Evolutionary conservation across 1,284 basidiomycete genomes (phyloP).

Genomic region (Dichomitus squalens): DNA sequence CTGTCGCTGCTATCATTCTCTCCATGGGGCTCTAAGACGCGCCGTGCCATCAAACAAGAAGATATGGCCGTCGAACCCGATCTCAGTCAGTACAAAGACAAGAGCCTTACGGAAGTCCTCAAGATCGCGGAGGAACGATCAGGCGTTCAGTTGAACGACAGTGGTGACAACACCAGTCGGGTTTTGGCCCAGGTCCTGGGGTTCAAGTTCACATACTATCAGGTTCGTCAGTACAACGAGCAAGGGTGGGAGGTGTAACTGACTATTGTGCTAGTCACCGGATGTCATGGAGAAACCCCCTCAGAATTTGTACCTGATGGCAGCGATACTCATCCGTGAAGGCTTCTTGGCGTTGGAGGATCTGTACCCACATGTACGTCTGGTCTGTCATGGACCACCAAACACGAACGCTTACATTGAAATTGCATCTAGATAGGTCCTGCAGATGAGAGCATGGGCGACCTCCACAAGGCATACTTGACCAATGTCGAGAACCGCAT

Average conservation of each 20-base stretch:
- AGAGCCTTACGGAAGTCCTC: slow-evolving; percentile 68
- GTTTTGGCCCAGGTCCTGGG: slow-evolving; percentile 92
- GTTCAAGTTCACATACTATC: slow-evolving; percentile 93
- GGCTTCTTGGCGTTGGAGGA: slow-evolving; percentile 86
- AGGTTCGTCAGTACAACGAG: slow-evolving; percentile 51
- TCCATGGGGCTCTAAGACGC: slow-evolving; percentile 60
- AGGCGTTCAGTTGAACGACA: slow-evolving; percentile 14
- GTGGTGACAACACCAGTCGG: slow-evolving; percentile 45
- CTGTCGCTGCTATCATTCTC: slow-evolving; percentile 83
- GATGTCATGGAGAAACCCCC: slow-evolving; percentile 66
- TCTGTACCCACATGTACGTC: slow-evolving; percentile 79
- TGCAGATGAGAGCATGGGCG: slow-evolving; percentile 73
- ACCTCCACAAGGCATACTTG: slow-evolving; percentile 68
- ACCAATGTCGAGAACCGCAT: slow-evolving; percentile 67
- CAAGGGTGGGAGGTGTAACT: slow-evolving; percentile 6
- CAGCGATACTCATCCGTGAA: slow-evolving; percentile 89
- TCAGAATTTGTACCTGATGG: slow-evolving; percentile 76
- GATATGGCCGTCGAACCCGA: slow-evolving; percentile 40
- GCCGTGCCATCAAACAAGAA: slow-evolving; percentile 24
- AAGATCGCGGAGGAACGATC: slow-evolving; percentile 46
- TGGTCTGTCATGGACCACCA: slow-evolving; percentile 3
- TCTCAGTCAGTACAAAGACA: slow-evolving; percentile 52
- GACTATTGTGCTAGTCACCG: slow-evolving; percentile 43
- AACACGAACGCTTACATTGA: background rate
- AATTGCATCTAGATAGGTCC: slow-evolving; percentile 64